phyloP scores from a whole-genome alignment of 768 basidiomycete species.

The Leccinum arenicola region DNA sequence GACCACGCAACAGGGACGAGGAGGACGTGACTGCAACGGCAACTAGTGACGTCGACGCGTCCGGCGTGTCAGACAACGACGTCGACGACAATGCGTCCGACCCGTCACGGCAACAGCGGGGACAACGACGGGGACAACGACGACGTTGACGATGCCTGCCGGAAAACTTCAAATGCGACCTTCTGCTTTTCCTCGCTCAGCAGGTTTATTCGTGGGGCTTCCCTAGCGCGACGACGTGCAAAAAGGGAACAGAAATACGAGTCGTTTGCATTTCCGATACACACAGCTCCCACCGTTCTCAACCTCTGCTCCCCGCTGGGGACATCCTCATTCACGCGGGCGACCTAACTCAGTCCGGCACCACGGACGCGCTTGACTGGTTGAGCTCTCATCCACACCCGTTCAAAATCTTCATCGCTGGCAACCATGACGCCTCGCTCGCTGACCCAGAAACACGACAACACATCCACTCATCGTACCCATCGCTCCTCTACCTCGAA shows the following conservation, averaged over 20 bases:
- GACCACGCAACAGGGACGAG: too few species aligned
- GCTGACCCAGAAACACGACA: conserved; percentile 1
- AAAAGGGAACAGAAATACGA: neutral
- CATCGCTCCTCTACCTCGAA: conserved; percentile 9
- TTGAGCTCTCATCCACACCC: conserved; percentile 8
- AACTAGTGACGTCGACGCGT: too few species aligned
- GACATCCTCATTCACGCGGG: conserved; percentile 10
- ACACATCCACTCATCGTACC: neutral
- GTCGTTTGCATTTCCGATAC: conserved; percentile 11
- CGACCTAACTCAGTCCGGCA: conserved; percentile 7
- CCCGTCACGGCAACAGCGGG: too few species aligned
- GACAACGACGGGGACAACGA: too few species aligned
- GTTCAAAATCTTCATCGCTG: conserved; percentile 10
- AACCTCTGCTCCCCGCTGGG: conserved; percentile 1
- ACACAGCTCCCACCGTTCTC: conserved; percentile 6
- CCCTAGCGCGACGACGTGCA: neutral
- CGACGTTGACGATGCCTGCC: too few species aligned
- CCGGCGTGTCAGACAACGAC: too few species aligned
- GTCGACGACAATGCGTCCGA: too few species aligned
- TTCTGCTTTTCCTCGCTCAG: conserved; percentile 9
- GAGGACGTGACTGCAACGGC: too few species aligned
- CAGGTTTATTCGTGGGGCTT: conserved; percentile 1
- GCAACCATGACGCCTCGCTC: conserved; percentile 9
- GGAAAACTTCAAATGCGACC: conserved; percentile 3
- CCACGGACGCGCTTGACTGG: conserved; percentile 5